A percentile compares a stretch with the other conserved stretches of the same genome.
phyloP scores from a whole-genome alignment of 1,139 yeast species.

The Zygosaccharomyces sapae region DNA sequence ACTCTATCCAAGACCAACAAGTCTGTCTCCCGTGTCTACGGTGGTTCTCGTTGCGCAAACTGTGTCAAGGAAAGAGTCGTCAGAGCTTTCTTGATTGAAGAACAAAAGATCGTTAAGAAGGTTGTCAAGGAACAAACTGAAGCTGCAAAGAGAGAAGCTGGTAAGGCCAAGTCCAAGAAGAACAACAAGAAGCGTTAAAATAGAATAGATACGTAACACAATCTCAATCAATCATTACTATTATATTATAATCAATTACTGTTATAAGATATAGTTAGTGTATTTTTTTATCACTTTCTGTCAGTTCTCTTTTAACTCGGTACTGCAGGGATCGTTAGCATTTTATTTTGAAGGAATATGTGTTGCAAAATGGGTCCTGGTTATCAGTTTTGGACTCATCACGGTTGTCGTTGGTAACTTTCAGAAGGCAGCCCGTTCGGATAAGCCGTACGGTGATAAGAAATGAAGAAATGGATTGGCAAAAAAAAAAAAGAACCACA shows the following conservation, averaged over 20 bases:
- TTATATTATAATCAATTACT: not conserved
- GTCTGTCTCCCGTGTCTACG: slow-evolving; percentile 99
- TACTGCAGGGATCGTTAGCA: too few relatives aligned
- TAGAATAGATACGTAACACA: slow-evolving; percentile 1
- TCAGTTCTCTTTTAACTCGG: too few relatives aligned
- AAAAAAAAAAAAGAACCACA: not conserved
- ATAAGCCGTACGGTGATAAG: slow-evolving; percentile 1
- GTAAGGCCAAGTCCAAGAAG: slow-evolving; percentile 27
- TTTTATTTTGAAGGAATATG: not conserved
- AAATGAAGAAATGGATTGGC: not conserved
- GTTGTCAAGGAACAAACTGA: slow-evolving; percentile 93
- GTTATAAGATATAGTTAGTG: too few relatives aligned
- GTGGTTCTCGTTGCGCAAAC: slow-evolving; percentile 98
- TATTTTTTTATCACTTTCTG: too few relatives aligned
- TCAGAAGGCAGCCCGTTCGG: not conserved
- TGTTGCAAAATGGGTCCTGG: not conserved
- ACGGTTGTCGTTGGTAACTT: not conserved
- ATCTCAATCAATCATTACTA: not conserved
- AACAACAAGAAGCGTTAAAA: slow-evolving; percentile 21
- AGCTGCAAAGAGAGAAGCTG: slow-evolving; percentile 55
- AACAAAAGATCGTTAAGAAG: slow-evolving; percentile 99
- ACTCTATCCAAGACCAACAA: slow-evolving; percentile 91
- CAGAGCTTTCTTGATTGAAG: slow-evolving; percentile 99
- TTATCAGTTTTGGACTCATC: not conserved
- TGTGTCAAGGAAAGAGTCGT: slow-evolving; percentile 98